Conservation (phyloP, 192 early-diverging fungal species). For the Dispira parvispora region DNA sequence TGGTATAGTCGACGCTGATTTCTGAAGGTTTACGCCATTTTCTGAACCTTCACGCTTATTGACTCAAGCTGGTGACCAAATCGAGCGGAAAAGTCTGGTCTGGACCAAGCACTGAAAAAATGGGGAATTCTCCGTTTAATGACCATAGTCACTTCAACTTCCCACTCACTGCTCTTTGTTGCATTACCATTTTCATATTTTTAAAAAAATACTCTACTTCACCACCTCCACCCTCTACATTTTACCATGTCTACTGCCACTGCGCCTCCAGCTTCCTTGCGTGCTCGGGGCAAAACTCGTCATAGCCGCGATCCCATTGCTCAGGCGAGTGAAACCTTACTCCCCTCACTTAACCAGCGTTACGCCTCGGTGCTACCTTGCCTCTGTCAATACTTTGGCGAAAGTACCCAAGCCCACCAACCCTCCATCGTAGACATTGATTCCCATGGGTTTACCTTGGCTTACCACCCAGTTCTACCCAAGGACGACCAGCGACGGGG, state of each 20-base stretch:
- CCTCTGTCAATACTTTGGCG: not conserved
- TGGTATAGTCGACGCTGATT: too few relatives aligned
- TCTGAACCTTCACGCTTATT: too few relatives aligned
- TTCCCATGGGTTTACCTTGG: not conserved
- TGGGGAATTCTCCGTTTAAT: not conserved
- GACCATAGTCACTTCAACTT: not conserved
- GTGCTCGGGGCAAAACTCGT: not conserved
- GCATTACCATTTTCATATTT: not conserved
- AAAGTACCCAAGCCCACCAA: not conserved
- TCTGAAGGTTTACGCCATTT: too few relatives aligned
- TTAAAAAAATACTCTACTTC: not conserved
- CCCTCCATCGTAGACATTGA: not conserved
- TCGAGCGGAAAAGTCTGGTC: not conserved
- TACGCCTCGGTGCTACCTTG: not conserved
- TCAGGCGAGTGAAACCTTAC: not conserved
- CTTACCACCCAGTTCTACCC: not conserved
- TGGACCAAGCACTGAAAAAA: too few relatives aligned
- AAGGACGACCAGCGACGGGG: not conserved
- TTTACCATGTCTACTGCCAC: not conserved
- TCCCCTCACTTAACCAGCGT: slow-evolving; percentile 5
- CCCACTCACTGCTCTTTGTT: not conserved
- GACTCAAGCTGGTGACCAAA: too few relatives aligned
- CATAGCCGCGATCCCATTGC: not conserved
- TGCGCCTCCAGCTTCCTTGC: not conserved
- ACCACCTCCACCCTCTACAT: not conserved